Percentiles rank a stretch among this genome's conserved stretches.
Conservation (phyloP, 2,329 filamentous ascomycete species). For the Paraphaeosphaeria sporulosa region DNA sequence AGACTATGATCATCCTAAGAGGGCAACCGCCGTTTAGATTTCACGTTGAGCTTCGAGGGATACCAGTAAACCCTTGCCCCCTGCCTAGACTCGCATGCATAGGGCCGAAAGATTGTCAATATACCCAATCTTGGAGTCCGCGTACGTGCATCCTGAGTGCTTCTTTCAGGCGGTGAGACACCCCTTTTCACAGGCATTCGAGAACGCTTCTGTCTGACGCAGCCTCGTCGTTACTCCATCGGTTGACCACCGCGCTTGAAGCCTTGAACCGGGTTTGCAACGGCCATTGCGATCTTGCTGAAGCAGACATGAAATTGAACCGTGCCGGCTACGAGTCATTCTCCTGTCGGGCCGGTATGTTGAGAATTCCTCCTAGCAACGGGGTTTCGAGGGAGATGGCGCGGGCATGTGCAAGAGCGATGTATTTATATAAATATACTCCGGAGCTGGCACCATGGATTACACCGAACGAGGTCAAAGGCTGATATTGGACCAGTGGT, state of each 20-base stretch:
- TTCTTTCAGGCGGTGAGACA: not conserved
- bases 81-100: conserved; percentile 7
- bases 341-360: not conserved
- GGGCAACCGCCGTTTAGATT: too few relatives aligned
- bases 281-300: not conserved
- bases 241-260: not conserved
- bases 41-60: not conserved
- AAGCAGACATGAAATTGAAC: not conserved
- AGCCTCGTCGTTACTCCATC: not conserved
- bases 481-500: too few relatives aligned
- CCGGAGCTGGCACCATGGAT: too few relatives aligned
- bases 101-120: not conserved
- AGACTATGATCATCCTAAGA: not conserved
- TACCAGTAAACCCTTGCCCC: not conserved
- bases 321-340: not conserved
- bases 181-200: not conserved
- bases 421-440: too few relatives aligned
- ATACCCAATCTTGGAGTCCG: conserved; percentile 4
- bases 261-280: not conserved
- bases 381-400: too few relatives aligned
- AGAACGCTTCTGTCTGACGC: not conserved
- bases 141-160: not conserved
- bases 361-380: too few relatives aligned
- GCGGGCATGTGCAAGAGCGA: too few relatives aligned
- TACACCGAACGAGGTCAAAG: too few relatives aligned